These are phyloP conservation scores for Ramaria sp. DNA, from an alignment of 768 basidiomycete species.

Conservation along the genomic window DNA sequence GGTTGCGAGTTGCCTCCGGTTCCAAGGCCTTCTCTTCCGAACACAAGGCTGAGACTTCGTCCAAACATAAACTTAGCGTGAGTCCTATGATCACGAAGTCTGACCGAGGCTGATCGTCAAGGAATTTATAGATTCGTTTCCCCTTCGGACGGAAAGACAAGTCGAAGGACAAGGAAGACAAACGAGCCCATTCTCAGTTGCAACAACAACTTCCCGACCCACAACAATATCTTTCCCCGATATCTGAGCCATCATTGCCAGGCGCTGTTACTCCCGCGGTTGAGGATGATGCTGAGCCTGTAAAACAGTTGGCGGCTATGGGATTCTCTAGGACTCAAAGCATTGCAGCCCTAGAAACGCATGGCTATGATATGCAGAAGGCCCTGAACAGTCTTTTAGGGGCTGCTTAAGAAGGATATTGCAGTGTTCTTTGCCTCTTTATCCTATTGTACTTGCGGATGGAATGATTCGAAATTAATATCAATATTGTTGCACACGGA, in stretches of 20 bases:
- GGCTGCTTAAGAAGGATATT: conserved; percentile 1
- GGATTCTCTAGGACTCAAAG: conserved; percentile 82
- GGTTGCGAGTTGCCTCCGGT: conserved; percentile 47
- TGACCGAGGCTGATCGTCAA: neutral
- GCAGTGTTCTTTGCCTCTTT: neutral
- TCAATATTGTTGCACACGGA: no score
- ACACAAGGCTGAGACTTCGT: conserved; percentile 43
- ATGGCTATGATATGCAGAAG: conserved; percentile 72
- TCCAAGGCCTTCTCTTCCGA: conserved; percentile 45
- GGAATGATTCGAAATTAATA: neutral
- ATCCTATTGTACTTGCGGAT: neutral
- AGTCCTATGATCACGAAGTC: conserved; percentile 21
- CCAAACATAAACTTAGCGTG: conserved; percentile 62
- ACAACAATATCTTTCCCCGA: conserved; percentile 27
- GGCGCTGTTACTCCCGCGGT: conserved; percentile 38
- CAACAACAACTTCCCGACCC: conserved; percentile 29
- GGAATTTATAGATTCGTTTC: conserved; percentile 48
- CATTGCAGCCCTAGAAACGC: conserved; percentile 72
- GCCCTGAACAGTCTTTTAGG: conserved; percentile 69
- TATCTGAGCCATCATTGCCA: conserved; percentile 27
- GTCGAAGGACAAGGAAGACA: conserved; percentile 30
- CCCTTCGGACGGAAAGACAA: conserved; percentile 75
- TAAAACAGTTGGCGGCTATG: conserved; percentile 78
- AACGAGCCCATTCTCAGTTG: conserved; percentile 1
- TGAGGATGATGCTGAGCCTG: conserved; percentile 65